Percentiles rank a stretch among this genome's conserved stretches.
These are phyloP conservation scores for Diversispora eburnea DNA, from an alignment of 192 early-diverging fungal genomes.

Conservation along the genomic window DNA sequence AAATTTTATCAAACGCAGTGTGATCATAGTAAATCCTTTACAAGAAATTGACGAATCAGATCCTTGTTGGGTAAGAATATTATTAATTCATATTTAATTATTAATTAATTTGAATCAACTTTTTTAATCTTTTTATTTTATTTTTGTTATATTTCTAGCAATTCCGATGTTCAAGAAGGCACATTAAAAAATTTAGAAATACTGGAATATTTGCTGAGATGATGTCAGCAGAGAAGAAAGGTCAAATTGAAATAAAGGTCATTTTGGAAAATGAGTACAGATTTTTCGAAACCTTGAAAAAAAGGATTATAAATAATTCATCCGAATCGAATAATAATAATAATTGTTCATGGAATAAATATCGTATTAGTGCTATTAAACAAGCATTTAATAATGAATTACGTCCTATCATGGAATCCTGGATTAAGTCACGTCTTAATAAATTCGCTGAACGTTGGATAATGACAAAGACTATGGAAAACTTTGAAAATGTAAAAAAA, in stretches of 20 bases:
- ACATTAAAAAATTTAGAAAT: constrained; percentile 68
- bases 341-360: not conserved
- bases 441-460: constrained; percentile 6
- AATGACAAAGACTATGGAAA: not conserved
- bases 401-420: not conserved
- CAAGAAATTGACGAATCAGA: constrained; percentile 68
- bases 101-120: not conserved
- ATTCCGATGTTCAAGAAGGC: constrained; percentile 81
- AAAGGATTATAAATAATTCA: constrained; percentile 55
- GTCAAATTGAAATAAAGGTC: constrained; percentile 62
- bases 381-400: constrained; percentile 3
- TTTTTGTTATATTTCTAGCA: constrained; percentile 38
- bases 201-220: constrained; percentile 76
- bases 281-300: constrained; percentile 30
- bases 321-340: not conserved
- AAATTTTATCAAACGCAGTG: constrained; percentile 62
- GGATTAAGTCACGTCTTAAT: constrained; percentile 7
- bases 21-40: constrained; percentile 59
- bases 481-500: not conserved
- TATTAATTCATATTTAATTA: not conserved
- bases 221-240: constrained; percentile 66
- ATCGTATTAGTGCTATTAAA: not conserved
- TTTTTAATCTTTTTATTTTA: not conserved
- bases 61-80: constrained; percentile 45
- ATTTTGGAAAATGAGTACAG: constrained; percentile 46